Evolutionary conservation across 768 basidiomycete species (phyloP).

Genomic region (Rhizopogon vesiculosus): DNA sequence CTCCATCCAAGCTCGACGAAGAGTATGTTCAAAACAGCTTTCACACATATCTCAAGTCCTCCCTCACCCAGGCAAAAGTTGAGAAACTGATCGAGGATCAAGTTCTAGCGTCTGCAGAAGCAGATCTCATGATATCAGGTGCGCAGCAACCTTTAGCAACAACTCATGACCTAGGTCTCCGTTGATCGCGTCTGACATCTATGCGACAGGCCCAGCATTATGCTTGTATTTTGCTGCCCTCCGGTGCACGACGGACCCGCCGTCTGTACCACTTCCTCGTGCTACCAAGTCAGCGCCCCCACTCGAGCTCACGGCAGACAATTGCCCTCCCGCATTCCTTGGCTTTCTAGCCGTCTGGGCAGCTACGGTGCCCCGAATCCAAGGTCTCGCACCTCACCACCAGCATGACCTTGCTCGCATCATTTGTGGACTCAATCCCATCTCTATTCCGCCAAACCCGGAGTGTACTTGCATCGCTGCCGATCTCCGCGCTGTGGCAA

Average conservation of each 20-base stretch:
- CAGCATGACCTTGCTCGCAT: constrained; percentile 82
- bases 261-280: constrained; percentile 76
- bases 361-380: constrained; percentile 58
- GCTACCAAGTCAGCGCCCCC: constrained; percentile 41
- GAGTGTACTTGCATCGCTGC: constrained; percentile 62
- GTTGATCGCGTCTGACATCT: neutral
- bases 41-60: constrained; percentile 77
- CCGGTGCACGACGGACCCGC: constrained; percentile 67
- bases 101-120: constrained; percentile 71
- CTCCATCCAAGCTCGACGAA: constrained; percentile 45
- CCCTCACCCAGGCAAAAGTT: constrained; percentile 70
- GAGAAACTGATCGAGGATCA: constrained; percentile 72
- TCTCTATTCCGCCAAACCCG: constrained; percentile 36
- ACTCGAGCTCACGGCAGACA: constrained; percentile 55
- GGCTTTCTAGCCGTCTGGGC: constrained; percentile 76
- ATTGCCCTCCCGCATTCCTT: constrained; percentile 67
- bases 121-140: constrained; percentile 86
- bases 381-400: constrained; percentile 52
- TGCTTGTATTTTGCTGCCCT: constrained; percentile 85
- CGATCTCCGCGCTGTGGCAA: constrained; percentile 79
- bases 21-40: constrained; percentile 71
- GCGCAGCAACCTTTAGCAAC: constrained; percentile 10
- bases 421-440: constrained; percentile 57
- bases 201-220: constrained; percentile 60
- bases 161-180: neutral